A percentile compares a stretch with the other conserved stretches of the same genome.
These are phyloP conservation scores for Cenchrus fungigraminus DNA, from an alignment of 176 grass and related monocot genomes.

Conservation along the genomic window DNA sequence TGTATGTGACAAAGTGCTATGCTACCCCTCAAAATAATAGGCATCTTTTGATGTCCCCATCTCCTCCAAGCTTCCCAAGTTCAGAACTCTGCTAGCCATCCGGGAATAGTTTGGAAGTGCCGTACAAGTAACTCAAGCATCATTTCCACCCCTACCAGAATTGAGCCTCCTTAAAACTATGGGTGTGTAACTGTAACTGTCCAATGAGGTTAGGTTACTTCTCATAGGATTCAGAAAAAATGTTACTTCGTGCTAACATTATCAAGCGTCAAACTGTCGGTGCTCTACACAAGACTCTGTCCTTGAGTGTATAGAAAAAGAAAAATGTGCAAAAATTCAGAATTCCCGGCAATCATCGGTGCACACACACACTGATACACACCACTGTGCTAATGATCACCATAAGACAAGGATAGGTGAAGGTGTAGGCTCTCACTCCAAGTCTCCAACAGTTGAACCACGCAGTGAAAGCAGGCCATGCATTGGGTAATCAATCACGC, in stretches of 20 bases:
- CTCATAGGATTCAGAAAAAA: background rate
- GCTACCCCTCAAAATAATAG: conserved; percentile 14
- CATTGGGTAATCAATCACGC: conserved; percentile 3
- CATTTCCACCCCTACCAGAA: conserved; percentile 22
- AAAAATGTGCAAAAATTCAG: conserved; percentile 12
- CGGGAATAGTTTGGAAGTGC: conserved; percentile 43
- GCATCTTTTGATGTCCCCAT: conserved; percentile 20
- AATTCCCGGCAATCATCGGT: conserved; percentile 20
- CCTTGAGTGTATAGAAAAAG: background rate
- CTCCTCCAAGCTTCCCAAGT: conserved; percentile 17
- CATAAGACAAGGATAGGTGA: background rate
- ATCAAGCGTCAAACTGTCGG: conserved; percentile 28
- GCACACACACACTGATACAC: background rate
- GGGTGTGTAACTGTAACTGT: background rate
- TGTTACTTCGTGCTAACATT: background rate
- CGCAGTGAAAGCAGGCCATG: conserved; percentile 35
- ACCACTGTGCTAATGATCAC: background rate
- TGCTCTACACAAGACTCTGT: background rate
- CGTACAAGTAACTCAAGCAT: conserved; percentile 61
- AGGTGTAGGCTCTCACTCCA: background rate
- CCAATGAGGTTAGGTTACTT: background rate
- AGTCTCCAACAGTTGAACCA: background rate
- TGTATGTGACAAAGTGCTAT: conserved; percentile 36
- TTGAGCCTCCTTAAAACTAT: background rate
- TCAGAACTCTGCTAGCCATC: conserved; percentile 28